A percentile compares a stretch with the other conserved stretches of the same genome.
Evolutionary conservation across 148 eudicot genomes (phyloP).

Genomic region (Cornus controversa): DNA sequence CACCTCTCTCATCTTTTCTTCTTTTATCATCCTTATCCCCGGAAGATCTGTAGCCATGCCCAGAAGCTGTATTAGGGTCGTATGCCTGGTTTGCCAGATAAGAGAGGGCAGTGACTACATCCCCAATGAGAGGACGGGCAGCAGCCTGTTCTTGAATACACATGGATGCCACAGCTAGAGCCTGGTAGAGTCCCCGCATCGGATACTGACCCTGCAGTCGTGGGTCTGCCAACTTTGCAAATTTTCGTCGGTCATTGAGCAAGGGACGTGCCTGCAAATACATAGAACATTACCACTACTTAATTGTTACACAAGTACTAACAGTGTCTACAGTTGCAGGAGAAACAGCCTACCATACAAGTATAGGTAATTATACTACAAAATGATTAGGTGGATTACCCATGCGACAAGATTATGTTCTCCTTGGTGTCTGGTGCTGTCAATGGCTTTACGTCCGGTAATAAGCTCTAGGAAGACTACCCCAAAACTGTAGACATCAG

Average conservation of each 20-base stretch:
- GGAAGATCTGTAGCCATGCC: constrained; percentile 9
- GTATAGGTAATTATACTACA: background rate
- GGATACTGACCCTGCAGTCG: constrained; percentile 67
- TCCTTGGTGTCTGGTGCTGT: constrained; percentile 62
- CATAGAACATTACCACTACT: background rate
- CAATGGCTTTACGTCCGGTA: constrained; percentile 84
- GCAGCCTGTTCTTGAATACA: constrained; percentile 86
- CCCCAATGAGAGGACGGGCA: constrained; percentile 78
- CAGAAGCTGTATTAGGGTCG: constrained; percentile 36
- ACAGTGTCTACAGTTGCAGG: background rate
- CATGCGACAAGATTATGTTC: constrained; percentile 88
- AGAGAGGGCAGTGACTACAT: constrained; percentile 89
- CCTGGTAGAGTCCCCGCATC: constrained; percentile 78
- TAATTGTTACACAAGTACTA: background rate
- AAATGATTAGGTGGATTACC: constrained; percentile 43
- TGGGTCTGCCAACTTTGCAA: constrained; percentile 69
- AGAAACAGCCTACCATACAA: background rate
- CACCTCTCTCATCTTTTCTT: constrained; percentile 46
- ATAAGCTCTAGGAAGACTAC: constrained; percentile 87
- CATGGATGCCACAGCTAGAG: constrained; percentile 89
- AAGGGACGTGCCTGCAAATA: constrained; percentile 75
- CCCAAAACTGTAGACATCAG: constrained; percentile 90
- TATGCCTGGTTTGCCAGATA: constrained; percentile 78
- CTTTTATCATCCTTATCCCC: constrained; percentile 37
- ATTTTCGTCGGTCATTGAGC: constrained; percentile 68